phyloP scores from a whole-genome alignment of 2,329 filamentous ascomycete species.

The Clonostachys byssicola region DNA sequence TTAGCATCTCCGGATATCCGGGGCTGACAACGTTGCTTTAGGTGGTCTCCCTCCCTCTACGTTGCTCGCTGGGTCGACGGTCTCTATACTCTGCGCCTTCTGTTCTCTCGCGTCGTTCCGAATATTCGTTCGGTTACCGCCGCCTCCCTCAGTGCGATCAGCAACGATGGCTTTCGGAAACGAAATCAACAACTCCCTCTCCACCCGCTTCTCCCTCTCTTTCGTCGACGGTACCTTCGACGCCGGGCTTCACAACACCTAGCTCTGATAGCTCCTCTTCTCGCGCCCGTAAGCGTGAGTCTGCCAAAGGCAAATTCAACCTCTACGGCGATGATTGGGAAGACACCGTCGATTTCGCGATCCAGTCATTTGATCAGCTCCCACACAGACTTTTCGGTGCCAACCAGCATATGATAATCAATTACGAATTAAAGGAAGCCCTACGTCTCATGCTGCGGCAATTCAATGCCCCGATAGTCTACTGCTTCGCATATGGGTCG shows the following conservation, averaged over 20 bases:
- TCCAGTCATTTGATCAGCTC: conserved; percentile 38
- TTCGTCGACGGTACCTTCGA: neutral
- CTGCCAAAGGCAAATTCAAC: conserved; percentile 22
- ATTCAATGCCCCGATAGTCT: conserved; percentile 89
- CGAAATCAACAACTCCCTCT: too few species aligned
- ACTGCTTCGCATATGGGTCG: conserved; percentile 96
- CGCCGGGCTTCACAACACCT: neutral
- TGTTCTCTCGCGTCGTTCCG: neutral
- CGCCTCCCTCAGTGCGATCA: neutral
- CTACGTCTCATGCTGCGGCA: conserved; percentile 84
- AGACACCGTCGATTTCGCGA: conserved; percentile 32
- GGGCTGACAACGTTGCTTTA: too few species aligned
- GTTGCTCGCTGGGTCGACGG: too few species aligned
- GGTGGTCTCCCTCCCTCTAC: too few species aligned
- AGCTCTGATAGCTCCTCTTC: neutral
- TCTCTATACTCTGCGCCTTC: too few species aligned
- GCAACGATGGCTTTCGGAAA: neutral
- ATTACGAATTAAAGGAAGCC: conserved; percentile 90
- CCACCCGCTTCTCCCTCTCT: neutral
- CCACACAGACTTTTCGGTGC: conserved; percentile 68
- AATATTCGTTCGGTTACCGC: neutral
- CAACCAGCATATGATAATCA: conserved; percentile 95
- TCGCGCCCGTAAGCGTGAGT: conserved; percentile 12
- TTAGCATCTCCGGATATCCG: neutral
- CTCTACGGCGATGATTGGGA: conserved; percentile 37